phyloP scores from a whole-genome alignment of 2,329 filamentous ascomycete genomes.

The Fusarium sp. region DNA sequence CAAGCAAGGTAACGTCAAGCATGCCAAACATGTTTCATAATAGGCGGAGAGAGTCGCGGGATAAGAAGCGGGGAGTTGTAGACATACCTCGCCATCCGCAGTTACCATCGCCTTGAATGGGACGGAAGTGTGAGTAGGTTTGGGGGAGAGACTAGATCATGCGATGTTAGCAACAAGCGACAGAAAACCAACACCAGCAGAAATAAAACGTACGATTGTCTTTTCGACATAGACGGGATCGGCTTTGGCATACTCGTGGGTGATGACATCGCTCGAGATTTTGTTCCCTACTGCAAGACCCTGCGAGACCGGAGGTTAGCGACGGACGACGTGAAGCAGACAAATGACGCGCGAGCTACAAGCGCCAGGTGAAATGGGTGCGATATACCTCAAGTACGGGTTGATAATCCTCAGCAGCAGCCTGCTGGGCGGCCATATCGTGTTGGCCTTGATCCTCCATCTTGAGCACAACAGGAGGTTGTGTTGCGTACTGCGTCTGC shows the following conservation, averaged over 20 bases:
- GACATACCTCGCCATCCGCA: constrained; percentile 96
- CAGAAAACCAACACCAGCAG: background rate
- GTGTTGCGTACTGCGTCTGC: constrained; percentile 25
- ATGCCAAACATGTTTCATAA: constrained; percentile 15
- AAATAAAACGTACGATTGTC: constrained; percentile 76
- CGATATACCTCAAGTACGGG: constrained; percentile 66
- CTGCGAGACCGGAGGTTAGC: constrained; percentile 60
- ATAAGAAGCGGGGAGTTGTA: constrained; percentile 26
- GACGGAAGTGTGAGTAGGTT: constrained; percentile 88
- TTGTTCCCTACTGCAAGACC: constrained; percentile 85
- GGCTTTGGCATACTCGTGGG: constrained; percentile 87
- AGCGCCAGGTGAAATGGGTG: background rate
- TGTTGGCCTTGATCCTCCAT: constrained; percentile 53
- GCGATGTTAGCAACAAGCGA: constrained; percentile 27
- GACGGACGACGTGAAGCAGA: background rate
- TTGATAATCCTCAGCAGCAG: constrained; percentile 69
- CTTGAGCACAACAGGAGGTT: constrained; percentile 32
- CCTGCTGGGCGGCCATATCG: constrained; percentile 69
- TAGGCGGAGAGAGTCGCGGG: constrained; percentile 2
- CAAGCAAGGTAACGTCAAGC: constrained; percentile 26
- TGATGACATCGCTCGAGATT: constrained; percentile 80
- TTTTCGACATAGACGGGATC: constrained; percentile 88
- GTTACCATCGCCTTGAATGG: constrained; percentile 91
- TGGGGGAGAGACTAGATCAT: constrained; percentile 76
- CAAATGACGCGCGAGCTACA: constrained; percentile 17